A percentile compares a stretch with the other conserved stretches of the same genome.
Conservation (phyloP, 73 alveolate species). For the Paramecium bursaria region DNA sequence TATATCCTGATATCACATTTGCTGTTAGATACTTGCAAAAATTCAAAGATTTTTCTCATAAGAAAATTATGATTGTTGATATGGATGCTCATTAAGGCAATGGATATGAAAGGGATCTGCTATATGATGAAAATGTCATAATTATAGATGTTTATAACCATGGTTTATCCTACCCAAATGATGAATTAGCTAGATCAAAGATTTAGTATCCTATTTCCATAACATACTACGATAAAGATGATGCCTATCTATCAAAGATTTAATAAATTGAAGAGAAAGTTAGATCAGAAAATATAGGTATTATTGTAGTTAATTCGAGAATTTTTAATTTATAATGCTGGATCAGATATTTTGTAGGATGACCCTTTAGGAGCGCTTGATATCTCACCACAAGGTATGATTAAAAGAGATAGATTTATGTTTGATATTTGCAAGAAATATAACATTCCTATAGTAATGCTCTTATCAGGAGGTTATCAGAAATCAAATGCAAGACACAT, state of each 20-base stretch:
- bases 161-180: conserved; percentile 85
- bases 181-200: conserved; percentile 77
- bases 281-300: no score
- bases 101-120: conserved; percentile 90
- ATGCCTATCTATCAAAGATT: no score
- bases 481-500: conserved; percentile 80
- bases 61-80: conserved; percentile 80
- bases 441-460: conserved; percentile 83
- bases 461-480: conserved; percentile 89
- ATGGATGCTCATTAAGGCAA: conserved; percentile 95
- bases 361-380: conserved; percentile 82
- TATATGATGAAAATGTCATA: conserved; percentile 71
- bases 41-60: conserved; percentile 52
- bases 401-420: conserved; percentile 80
- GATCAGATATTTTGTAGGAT: conserved; percentile 87
- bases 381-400: conserved; percentile 73
- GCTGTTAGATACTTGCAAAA: conserved; percentile 74
- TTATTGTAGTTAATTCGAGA: no score
- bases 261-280: no score
- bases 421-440: conserved; percentile 66
- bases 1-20: conserved; percentile 86
- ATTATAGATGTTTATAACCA: conserved; percentile 85
- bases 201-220: no score
- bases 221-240: no score
- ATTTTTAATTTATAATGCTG: conserved; percentile 88